These are phyloP conservation scores for Blastobotrys capitulatus DNA, from an alignment of 1,139 yeast genomes.

Conservation along the genomic window DNA sequence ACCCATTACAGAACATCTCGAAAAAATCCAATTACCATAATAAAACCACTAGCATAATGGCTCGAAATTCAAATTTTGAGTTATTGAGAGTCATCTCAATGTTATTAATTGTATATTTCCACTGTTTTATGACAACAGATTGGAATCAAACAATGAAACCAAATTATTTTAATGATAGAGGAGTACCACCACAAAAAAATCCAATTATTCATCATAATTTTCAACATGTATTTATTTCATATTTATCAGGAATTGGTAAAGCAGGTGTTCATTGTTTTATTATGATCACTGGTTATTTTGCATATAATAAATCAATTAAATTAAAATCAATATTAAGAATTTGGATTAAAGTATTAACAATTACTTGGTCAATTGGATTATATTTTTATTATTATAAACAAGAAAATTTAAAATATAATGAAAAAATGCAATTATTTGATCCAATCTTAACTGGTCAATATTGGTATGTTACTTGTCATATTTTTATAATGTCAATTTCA, in stretches of 20 bases:
- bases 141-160: slow-evolving; percentile 2
- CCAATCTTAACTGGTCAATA: slow-evolving; percentile 1
- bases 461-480: slow-evolving; percentile 1
- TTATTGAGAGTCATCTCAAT: slow-evolving; percentile 13
- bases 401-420: not conserved
- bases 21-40: too few species aligned
- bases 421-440: not conserved
- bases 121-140: slow-evolving; percentile 6
- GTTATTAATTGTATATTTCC: slow-evolving; percentile 14
- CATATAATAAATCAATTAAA: not conserved
- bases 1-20: too few species aligned
- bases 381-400: not conserved
- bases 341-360: not conserved
- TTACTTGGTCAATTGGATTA: not conserved
- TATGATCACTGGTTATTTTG: slow-evolving; percentile 12
- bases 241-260: slow-evolving; percentile 3
- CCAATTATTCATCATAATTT: not conserved
- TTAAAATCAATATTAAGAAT: not conserved
- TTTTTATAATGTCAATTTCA: not conserved
- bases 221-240: not conserved
- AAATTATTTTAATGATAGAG: not conserved
- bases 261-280: slow-evolving; percentile 12
- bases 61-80: slow-evolving; percentile 12
- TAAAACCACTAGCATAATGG: too few species aligned
- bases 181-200: not conserved